phyloP scores from a whole-genome alignment of 371 early-diverging fungal genomes.

The Mortierella sp. region DNA sequence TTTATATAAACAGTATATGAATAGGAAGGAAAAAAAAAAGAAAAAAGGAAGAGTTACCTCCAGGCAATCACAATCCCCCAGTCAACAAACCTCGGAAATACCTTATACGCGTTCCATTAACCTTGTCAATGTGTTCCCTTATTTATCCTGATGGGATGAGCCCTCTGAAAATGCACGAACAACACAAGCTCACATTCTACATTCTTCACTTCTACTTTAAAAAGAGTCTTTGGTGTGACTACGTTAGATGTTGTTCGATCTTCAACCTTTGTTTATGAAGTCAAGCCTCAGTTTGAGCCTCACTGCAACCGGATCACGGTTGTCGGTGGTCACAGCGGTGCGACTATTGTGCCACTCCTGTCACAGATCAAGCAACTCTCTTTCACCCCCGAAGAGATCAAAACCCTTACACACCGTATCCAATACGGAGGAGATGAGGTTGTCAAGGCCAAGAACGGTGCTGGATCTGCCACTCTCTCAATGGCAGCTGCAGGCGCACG shows the following conservation, averaged over 20 bases:
- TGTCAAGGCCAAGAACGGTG: constrained; percentile 99
- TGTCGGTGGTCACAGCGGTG: constrained; percentile 94
- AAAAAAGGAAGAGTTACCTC: neutral
- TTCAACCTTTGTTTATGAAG: constrained; percentile 81
- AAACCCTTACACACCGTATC: constrained; percentile 85
- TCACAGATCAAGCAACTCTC: constrained; percentile 66
- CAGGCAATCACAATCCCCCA: neutral
- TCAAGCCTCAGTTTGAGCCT: constrained; percentile 58
- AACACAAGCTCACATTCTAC: neutral
- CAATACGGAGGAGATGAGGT: constrained; percentile 99
- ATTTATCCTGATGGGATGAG: no score
- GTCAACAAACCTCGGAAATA: neutral
- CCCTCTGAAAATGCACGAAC: neutral
- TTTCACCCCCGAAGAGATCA: constrained; percentile 78
- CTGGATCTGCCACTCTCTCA: constrained; percentile 97
- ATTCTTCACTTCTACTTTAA: constrained; percentile 59
- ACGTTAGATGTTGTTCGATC: constrained; percentile 93
- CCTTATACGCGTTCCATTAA: neutral
- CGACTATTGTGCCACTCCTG: constrained; percentile 88
- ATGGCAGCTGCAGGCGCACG: constrained; percentile 99
- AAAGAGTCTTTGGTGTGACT: constrained; percentile 90
- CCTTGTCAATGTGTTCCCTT: neutral
- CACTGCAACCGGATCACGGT: constrained; percentile 80
- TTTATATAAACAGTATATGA: neutral
- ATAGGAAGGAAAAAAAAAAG: neutral